A percentile compares a stretch with the other conserved stretches of the same genome.
Conservation (phyloP, 768 basidiomycete species). For the Lactarius vividus region DNA sequence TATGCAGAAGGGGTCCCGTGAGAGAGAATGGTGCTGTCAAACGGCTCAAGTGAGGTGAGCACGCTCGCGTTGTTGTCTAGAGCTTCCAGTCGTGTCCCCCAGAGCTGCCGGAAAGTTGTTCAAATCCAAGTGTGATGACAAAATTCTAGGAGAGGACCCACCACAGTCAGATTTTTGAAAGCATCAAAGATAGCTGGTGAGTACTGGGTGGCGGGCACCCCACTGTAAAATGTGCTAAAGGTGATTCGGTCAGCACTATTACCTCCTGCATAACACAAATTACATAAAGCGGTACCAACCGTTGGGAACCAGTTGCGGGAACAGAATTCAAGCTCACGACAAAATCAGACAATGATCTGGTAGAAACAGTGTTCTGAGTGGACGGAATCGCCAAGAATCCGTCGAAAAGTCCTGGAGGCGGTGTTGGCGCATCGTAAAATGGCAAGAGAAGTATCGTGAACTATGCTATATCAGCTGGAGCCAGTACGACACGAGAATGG, state of each 20-base stretch:
- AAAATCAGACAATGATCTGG: conserved; percentile 1
- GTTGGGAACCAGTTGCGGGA: background rate
- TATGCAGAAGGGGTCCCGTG: conserved; percentile 19
- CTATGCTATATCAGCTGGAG: background rate
- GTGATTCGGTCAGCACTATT: background rate
- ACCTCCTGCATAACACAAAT: background rate
- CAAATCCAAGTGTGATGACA: background rate
- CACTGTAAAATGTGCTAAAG: background rate
- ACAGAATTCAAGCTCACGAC: background rate
- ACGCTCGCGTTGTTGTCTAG: conserved; percentile 6
- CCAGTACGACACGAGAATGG: background rate
- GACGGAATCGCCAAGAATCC: conserved; percentile 24
- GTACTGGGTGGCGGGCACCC: background rate
- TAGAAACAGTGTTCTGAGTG: background rate
- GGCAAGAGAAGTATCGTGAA: background rate
- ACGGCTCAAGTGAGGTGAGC: background rate
- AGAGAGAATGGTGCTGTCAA: conserved; percentile 1
- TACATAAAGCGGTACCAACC: background rate
- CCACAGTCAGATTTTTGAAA: background rate
- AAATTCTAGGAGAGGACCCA: background rate
- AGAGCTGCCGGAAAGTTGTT: background rate
- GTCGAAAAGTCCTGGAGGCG: conserved; percentile 24
- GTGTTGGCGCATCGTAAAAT: conserved; percentile 28
- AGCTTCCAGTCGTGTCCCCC: background rate
- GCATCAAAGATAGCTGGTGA: background rate